Evolutionary conservation across 257 asterid genomes (phyloP), one percentile per base, ranked within the genome.

Genomic region (Verbascum thapsus): DNA sequence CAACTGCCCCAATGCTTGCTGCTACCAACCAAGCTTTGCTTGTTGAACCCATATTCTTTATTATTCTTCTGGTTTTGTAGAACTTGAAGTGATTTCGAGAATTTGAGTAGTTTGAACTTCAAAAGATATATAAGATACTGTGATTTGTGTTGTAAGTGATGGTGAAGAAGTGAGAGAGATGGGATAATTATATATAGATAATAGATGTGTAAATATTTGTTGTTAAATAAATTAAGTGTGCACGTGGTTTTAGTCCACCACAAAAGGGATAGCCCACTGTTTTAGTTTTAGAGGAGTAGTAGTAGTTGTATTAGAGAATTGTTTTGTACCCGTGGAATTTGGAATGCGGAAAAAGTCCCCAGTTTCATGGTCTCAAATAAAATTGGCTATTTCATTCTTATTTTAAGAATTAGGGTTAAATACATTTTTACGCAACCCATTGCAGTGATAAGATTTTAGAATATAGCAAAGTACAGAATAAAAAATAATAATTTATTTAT

Each of bases 1-100:
- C 89, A 0, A 81, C 80, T 0, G 87, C 83, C 0, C 87, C 91
- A 2, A 85, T 70, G 69, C 86, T 83, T n/a, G 84, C 81, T 19
- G 86, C 90, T 4, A 79, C 88, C 15, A 61, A 18, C 82, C 85
- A 69, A 1, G 77, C 67, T 68, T 48, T 72, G 63, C 76, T 67
- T 18, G 71, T 19, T 4, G 78, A 73, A 42, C 77, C 74, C 88
- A 80, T 80, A 16, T 35, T 38, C 4, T 8, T 23, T 10, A 3
- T n/a, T n/a, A 16, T 32, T 47, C 42, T 53, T 19, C 10, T 20
- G 32, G 5, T 8, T 49, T 19, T 49, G 13, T 32, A 10, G 32
- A 1, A 12, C 43, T 43, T 10, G 17, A 17, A 37, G 15, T 38
- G 61, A 4, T 3, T 0, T 4, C 11, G 17, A 5, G 10, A 23